A percentile compares a stretch with the other conserved stretches of the same genome.
phyloP scores from a whole-genome alignment of 345 rosid genomes.

The Hirschfeldia incana region DNA sequence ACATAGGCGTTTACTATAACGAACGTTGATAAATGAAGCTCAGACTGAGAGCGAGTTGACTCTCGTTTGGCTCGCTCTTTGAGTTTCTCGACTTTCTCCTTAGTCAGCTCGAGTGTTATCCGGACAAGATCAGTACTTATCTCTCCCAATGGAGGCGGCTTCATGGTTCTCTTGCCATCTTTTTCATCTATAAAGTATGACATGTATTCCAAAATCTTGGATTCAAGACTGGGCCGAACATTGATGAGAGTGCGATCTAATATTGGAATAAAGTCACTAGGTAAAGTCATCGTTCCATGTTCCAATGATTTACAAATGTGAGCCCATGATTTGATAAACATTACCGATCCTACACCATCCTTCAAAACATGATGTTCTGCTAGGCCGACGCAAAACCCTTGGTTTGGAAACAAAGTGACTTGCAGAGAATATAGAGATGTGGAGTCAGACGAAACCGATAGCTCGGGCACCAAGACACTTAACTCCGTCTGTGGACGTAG shows the following conservation, averaged over 20 bases:
- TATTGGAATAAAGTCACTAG: slow-evolving; percentile 20
- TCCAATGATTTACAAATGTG: slow-evolving; percentile 12
- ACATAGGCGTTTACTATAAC: slow-evolving; percentile 30
- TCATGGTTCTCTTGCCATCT: slow-evolving; percentile 26
- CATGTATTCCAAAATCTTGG: slow-evolving; percentile 9
- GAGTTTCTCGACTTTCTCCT: slow-evolving; percentile 26
- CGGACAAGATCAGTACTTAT: slow-evolving; percentile 15
- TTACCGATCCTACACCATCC: slow-evolving; percentile 20
- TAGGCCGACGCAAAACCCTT: slow-evolving; percentile 4
- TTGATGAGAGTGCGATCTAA: slow-evolving; percentile 32
- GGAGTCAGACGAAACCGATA: neutral
- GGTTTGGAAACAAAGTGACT: neutral
- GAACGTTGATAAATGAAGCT: slow-evolving; percentile 41
- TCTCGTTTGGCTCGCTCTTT: slow-evolving; percentile 15
- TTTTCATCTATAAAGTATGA: neutral
- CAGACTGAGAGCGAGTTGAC: neutral
- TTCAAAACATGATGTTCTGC: slow-evolving; percentile 4
- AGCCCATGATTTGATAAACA: slow-evolving; percentile 41
- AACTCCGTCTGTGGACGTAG: neutral
- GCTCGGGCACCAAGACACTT: neutral
- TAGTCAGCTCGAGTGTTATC: slow-evolving; percentile 27
- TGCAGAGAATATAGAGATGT: slow-evolving; percentile 1
- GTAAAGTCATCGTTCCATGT: neutral
- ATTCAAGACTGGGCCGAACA: slow-evolving; percentile 18
- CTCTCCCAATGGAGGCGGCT: neutral